These are phyloP conservation scores for Kuraishia capsulata DNA, from an alignment of 805 yeast genomes.

Conservation along the genomic window DNA sequence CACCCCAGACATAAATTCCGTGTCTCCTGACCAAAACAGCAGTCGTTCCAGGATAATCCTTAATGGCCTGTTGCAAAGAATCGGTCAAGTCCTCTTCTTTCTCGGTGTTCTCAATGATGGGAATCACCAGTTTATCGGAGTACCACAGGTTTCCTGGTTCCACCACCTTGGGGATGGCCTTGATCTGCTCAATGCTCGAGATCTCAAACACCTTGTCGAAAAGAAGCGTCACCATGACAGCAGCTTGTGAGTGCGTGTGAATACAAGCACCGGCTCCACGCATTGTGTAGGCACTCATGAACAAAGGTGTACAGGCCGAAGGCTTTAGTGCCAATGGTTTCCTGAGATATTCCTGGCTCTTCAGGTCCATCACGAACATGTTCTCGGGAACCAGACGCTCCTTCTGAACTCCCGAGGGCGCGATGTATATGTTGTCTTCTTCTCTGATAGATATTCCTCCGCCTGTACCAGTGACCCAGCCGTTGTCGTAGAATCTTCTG, in stretches of 20 bases:
- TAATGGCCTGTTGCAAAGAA: conserved; percentile 52
- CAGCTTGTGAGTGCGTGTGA: conserved; percentile 88
- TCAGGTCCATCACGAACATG: conserved; percentile 66
- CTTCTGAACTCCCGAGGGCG: conserved; percentile 96
- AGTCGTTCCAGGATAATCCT: conserved; percentile 64
- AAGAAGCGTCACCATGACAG: conserved; percentile 71
- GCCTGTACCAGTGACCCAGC: conserved; percentile 95
- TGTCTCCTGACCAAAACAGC: conserved; percentile 90
- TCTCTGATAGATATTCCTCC: conserved; percentile 83
- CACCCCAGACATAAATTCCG: conserved; percentile 97
- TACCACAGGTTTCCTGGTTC: conserved; percentile 63
- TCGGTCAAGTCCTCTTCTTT: conserved; percentile 78
- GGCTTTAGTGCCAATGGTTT: conserved; percentile 68
- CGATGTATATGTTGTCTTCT: conserved; percentile 54
- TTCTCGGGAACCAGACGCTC: conserved; percentile 78
- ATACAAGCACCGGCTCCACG: conserved; percentile 86
- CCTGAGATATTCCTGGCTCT: conserved; percentile 41
- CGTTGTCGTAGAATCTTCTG: conserved; percentile 61
- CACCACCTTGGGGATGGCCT: conserved; percentile 71
- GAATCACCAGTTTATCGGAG: conserved; percentile 70
- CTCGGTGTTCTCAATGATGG: conserved; percentile 87
- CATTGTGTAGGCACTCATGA: conserved; percentile 58
- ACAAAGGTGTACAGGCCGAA: conserved; percentile 90
- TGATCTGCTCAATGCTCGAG: conserved; percentile 81
- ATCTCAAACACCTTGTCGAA: conserved; percentile 67